Base-by-base conservation (phyloP, 441 rosid genomes). In the Pelargonium fulgidum region DNA sequence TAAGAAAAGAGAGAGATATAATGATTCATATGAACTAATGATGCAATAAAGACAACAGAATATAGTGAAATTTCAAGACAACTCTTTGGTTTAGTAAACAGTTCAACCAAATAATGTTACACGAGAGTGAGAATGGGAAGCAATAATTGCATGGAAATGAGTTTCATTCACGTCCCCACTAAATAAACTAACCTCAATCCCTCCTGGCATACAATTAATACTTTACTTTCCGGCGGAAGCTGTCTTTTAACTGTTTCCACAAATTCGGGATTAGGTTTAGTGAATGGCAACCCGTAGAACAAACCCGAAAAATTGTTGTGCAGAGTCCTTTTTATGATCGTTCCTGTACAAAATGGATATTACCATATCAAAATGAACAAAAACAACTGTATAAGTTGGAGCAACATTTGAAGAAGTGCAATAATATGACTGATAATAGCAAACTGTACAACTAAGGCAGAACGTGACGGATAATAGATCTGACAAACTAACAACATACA, bases 291-390 rank as follows among this genome's bases (percentile, higher is more conserved):
- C 64, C 98, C 97, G 62, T 80, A 93, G 83, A 93, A 87, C 66
- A 91, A 79, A 17, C 98, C 97, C 12, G 97, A 78, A 78, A 93
- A 93, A 68, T 91, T 93, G 80, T 91, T 93, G 85, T 91, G 98
- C 79, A 89, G 72, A 1, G 89, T 84, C 84, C 97, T 91, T 81
- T 85, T 86, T 63, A 93, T 63, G 39, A 91, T 71, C 0, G 98
- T 93, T 4, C 93, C 98, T 93, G 88, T 72, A 72, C 13, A 78
- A 69, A 45, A 20, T 2, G 13, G 11, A 56, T 7, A 56, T 56
- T 17, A 58, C 62, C 10, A 58, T 4, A 19, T 0, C 2, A 19
- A 58, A 17, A 9, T 13, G 10, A 2, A 47, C 47, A 29, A 36
- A 33, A 45, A 44, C 58, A 0, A 0, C 1, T 14, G 11, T 47